phyloP scores from a whole-genome alignment of 257 asterid genomes.

The Handroanthus guayacan region DNA sequence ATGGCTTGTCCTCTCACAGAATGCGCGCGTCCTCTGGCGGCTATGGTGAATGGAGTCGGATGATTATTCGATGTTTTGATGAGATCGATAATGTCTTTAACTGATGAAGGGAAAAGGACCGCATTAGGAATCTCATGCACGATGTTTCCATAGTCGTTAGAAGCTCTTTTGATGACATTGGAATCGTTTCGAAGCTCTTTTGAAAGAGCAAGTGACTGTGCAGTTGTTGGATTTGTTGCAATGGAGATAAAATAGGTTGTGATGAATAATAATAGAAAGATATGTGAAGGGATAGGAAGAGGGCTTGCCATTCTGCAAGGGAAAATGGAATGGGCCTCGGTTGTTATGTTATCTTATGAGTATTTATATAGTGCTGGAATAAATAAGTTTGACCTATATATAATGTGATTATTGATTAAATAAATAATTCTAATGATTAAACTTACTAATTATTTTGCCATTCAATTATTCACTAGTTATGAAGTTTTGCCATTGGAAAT shows the following conservation, averaged over 20 bases:
- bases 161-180: slow-evolving; percentile 39
- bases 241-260: slow-evolving; percentile 38
- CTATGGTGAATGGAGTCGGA: slow-evolving; percentile 49
- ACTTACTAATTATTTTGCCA: too few relatives aligned
- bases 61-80: slow-evolving; percentile 44
- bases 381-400: too few relatives aligned
- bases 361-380: not conserved
- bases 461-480: too few relatives aligned
- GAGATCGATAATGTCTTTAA: slow-evolving; percentile 52
- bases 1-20: slow-evolving; percentile 76
- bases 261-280: slow-evolving; percentile 35
- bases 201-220: slow-evolving; percentile 25
- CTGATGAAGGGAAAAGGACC: slow-evolving; percentile 57
- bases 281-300: not conserved
- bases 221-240: slow-evolving; percentile 1
- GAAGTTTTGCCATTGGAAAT: too few relatives aligned
- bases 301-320: slow-evolving; percentile 36
- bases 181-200: slow-evolving; percentile 47
- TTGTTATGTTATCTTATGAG: too few relatives aligned
- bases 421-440: too few relatives aligned
- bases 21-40: slow-evolving; percentile 76
- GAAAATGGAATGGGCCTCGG: not conserved
- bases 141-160: slow-evolving; percentile 70
- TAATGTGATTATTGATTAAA: too few relatives aligned
- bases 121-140: slow-evolving; percentile 55